Percentiles rank a stretch among this genome's conserved stretches.
Conservation (phyloP, 306 rosid genomes). For the Quillaja saponaria region DNA sequence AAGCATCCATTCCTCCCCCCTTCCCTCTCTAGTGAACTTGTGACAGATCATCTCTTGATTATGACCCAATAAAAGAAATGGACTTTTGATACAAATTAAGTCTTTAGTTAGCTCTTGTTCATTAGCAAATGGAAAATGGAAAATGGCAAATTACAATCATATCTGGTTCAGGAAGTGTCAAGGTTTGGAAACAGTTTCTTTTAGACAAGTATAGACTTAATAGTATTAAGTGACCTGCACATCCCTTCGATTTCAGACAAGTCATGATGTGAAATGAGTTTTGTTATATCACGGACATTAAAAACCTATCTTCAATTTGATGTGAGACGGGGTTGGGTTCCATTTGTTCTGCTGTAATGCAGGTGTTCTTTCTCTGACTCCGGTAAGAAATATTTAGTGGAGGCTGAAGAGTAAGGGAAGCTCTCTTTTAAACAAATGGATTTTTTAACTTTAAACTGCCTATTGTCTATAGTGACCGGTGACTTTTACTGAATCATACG, state of each 20-base stretch:
- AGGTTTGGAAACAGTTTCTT: not conserved
- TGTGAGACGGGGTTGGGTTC: not conserved
- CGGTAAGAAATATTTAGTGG: no score
- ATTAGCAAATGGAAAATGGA: no score
- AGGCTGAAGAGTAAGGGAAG: no score
- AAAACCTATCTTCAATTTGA: not conserved
- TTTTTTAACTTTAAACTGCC: no score
- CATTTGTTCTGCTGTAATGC: conserved; percentile 1
- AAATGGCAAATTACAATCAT: not conserved
- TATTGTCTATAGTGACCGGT: no score
- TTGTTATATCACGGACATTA: no score
- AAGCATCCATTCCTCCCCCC: no score
- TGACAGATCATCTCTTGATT: not conserved
- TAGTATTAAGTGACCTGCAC: conserved; percentile 1
- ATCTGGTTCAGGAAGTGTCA: not conserved
- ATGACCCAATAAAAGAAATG: conserved; percentile 1
- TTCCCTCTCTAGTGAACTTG: not conserved
- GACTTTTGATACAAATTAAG: not conserved
- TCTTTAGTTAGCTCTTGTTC: not conserved
- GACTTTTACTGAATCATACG: no score
- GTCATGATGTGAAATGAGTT: not conserved
- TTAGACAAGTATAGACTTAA: not conserved
- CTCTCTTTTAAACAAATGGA: no score
- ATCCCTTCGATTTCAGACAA: conserved; percentile 13
- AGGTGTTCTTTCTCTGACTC: conserved; percentile 13